Base-by-base conservation (phyloP, 192 early-diverging fungal species). In the Coemansia sp. region DNA sequence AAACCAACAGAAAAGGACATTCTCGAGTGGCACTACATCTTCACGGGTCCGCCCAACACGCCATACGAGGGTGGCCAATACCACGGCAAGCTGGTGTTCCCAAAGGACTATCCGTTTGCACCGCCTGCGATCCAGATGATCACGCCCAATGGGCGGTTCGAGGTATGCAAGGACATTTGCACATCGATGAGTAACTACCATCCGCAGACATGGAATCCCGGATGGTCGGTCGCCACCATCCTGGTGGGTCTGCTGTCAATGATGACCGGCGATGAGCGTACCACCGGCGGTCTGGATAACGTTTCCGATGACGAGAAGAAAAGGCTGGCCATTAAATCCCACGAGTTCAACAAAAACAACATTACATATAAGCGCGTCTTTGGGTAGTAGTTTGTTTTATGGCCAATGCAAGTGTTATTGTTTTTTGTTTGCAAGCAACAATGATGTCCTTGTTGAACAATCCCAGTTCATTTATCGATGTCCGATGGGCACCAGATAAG, bases 11-110 rank as follows among this genome's bases (percentile, higher is more conserved):
- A 98, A 79, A 86, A 90, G 42, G 91, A 97, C 74, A 81, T 98
- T 25, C 91, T 98, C 73, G 96, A 98, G 68, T 97, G 94, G 94
- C 96, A 98, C 68, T 98, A 95, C 70, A 95, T 94, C 2, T 83
- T 97, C 9, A 83, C 91, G 19, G 96, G 96, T 10, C 95, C 95
- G 22, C 76, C 85, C 20, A 89, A 86, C 22, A 92, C 92, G 6
- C 91, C 92, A 6, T 98, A 92, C 76, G 85, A 86, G 55, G 91
- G 91, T 37, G 95, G 75, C 79, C 71, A 78, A 61, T 96, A 95
- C 77, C 97, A 98, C 78, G 97, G 97, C 0, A 78, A 93, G 34
- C 87, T 98, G 44, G 63, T 96, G 3, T 85, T 98, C 45, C 97
- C 97, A n/a, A 81, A 85, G 23, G 94, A 98, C 60, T 98, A 98